A percentile compares a stretch with the other conserved stretches of the same genome.
Evolutionary conservation across 1,139 yeast genomes (phyloP).

Genomic region (Blastobotrys arbuscula): DNA sequence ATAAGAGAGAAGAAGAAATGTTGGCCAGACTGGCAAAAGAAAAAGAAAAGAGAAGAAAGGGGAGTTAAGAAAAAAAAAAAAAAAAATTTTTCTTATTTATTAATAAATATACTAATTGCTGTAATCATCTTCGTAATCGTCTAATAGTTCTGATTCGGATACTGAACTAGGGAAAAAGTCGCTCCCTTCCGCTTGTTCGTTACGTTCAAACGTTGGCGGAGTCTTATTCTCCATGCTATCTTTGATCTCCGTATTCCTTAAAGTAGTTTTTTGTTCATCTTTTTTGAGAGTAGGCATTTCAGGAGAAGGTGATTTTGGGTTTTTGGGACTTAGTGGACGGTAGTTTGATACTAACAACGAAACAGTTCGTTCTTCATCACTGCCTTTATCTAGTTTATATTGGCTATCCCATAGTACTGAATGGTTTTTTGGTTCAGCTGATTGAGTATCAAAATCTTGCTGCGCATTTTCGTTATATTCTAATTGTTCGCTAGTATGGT

Average conservation of each 20-base stretch:
- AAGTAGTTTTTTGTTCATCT: too few species aligned
- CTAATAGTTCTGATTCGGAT: conserved; percentile 28
- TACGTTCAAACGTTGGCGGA: background rate
- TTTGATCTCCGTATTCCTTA: background rate
- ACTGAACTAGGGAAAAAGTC: conserved; percentile 29
- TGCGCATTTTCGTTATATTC: too few species aligned
- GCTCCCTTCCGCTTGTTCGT: conserved; percentile 11
- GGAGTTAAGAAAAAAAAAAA: conserved; percentile 15
- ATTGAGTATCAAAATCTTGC: conserved; percentile 11
- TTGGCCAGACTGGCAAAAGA: conserved; percentile 46
- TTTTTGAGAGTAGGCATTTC: background rate
- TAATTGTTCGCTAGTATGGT: background rate
- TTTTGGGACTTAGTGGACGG: background rate
- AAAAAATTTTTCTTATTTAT: background rate
- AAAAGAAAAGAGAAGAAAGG: conserved; percentile 32
- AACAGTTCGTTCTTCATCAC: conserved; percentile 2
- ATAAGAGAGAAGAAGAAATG: conserved; percentile 53
- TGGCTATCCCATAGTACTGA: background rate
- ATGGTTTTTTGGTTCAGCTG: background rate
- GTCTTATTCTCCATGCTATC: background rate
- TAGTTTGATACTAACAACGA: conserved; percentile 2
- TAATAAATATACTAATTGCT: background rate
- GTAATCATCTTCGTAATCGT: conserved; percentile 14
- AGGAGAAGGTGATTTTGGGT: background rate
- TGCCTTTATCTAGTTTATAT: background rate